Evolutionary conservation across 495 filamentous ascomycete species (phyloP).

Genomic region (Podospora appendiculata): DNA sequence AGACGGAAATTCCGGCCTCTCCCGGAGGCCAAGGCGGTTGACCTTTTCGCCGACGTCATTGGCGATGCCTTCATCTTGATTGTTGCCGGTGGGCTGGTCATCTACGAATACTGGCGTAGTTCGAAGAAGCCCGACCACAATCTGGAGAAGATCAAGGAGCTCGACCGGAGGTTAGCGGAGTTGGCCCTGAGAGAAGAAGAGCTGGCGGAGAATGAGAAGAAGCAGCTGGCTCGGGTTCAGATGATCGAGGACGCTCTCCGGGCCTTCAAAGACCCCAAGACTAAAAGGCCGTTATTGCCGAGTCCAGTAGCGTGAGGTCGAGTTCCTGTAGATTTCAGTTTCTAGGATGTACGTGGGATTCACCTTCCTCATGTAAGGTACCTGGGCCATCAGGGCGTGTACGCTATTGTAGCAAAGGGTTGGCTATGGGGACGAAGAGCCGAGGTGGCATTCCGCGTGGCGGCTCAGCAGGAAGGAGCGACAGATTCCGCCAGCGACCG

Average conservation of each 20-base stretch:
- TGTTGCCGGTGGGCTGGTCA: slow-evolving; percentile 69
- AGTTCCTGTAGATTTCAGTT: not conserved
- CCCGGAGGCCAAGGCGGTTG: slow-evolving; percentile 88
- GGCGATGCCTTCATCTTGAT: slow-evolving; percentile 83
- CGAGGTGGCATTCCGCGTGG: not conserved
- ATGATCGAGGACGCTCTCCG: slow-evolving; percentile 63
- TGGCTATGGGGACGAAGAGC: not conserved
- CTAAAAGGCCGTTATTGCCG: slow-evolving; percentile 36
- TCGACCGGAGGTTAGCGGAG: slow-evolving; percentile 55
- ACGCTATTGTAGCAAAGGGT: no score
- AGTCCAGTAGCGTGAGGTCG: slow-evolving; percentile 4
- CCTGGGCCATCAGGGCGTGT: no score
- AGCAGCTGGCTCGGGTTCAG: slow-evolving; percentile 49
- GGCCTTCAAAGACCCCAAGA: slow-evolving; percentile 46
- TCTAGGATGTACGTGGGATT: not conserved
- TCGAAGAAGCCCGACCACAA: slow-evolving; percentile 68
- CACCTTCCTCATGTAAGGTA: no score
- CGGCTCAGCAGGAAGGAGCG: slow-evolving; percentile 2
- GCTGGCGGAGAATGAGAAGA: slow-evolving; percentile 55
- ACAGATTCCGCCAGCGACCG: not conserved
- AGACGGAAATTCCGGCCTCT: slow-evolving; percentile 57
- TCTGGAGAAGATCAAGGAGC: slow-evolving; percentile 57
- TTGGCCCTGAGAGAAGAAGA: slow-evolving; percentile 53
- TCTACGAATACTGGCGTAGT: slow-evolving; percentile 72
- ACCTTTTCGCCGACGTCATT: slow-evolving; percentile 90